Conservation (phyloP, 345 rosid genomes). For the Turritis glabra region DNA sequence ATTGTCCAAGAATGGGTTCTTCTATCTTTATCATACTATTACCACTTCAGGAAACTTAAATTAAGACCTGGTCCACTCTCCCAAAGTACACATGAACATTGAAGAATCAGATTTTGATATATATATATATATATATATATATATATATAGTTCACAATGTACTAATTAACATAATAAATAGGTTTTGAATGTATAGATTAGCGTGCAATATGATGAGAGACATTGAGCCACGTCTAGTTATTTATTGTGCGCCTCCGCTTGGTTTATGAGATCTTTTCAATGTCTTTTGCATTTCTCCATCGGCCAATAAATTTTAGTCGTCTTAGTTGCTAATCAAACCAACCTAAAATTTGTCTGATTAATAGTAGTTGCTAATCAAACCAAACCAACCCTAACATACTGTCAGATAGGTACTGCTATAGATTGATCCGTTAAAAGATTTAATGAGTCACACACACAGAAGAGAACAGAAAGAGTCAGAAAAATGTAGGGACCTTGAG, state of each 20-base stretch:
- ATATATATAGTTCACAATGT: not conserved
- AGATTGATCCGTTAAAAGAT: not conserved
- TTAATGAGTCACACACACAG: not conserved
- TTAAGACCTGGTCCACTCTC: not conserved
- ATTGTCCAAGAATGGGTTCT: not conserved
- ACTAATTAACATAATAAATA: too few species aligned
- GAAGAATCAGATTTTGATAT: not conserved
- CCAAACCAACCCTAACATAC: not conserved
- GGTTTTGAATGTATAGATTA: not conserved
- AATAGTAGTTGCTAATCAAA: not conserved
- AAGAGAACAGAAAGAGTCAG: not conserved
- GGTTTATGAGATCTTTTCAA: slow-evolving; percentile 45
- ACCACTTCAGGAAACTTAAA: slow-evolving; percentile 1
- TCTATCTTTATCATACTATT: not conserved
- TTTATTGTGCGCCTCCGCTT: slow-evolving; percentile 54
- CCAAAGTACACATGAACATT: not conserved
- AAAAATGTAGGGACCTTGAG: not conserved
- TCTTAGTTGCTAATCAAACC: slow-evolving; percentile 15
- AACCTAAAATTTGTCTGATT: not conserved
- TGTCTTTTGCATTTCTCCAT: slow-evolving; percentile 31
- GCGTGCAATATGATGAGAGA: not conserved
- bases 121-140: too few species aligned
- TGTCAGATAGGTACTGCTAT: not conserved
- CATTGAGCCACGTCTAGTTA: slow-evolving; percentile 35
- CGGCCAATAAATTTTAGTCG: not conserved